Evolutionary conservation across 164 flowering plant species (phyloP).

Genomic region (Akebia trifoliata): DNA sequence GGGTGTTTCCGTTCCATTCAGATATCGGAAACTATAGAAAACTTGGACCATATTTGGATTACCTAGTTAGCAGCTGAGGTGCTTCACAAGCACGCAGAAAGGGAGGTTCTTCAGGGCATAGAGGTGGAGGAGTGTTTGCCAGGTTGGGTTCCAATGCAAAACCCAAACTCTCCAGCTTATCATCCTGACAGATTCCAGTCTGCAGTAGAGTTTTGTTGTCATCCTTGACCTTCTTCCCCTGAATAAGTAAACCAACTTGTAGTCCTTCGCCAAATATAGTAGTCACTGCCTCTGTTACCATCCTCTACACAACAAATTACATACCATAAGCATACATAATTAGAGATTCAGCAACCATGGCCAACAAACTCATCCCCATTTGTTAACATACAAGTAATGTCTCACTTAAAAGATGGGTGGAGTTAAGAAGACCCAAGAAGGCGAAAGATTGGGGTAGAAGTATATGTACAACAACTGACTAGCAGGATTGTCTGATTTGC

Average conservation of each 20-base stretch:
- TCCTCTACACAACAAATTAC: constrained; percentile 38
- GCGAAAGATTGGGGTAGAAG: too few relatives aligned
- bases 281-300: constrained; percentile 89
- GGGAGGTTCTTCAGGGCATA: constrained; percentile 34
- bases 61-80: constrained; percentile 57
- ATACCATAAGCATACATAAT: constrained; percentile 5
- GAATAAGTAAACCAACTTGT: constrained; percentile 71
- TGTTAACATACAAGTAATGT: neutral
- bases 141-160: constrained; percentile 73
- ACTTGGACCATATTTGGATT: constrained; percentile 4
- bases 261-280: constrained; percentile 77
- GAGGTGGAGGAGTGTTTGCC: constrained; percentile 27
- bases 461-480: too few relatives aligned
- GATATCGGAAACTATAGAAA: too few relatives aligned
- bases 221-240: constrained; percentile 81
- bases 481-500: too few relatives aligned
- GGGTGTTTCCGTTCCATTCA: too few relatives aligned
- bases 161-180: constrained; percentile 61
- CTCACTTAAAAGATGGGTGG: neutral
- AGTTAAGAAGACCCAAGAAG: neutral
- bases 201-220: constrained; percentile 73
- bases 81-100: constrained; percentile 26
- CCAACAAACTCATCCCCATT: neutral
- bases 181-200: constrained; percentile 65
- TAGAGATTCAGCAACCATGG: neutral